phyloP scores from a whole-genome alignment of 495 filamentous ascomycete genomes.

The Aspergillus wentii region DNA sequence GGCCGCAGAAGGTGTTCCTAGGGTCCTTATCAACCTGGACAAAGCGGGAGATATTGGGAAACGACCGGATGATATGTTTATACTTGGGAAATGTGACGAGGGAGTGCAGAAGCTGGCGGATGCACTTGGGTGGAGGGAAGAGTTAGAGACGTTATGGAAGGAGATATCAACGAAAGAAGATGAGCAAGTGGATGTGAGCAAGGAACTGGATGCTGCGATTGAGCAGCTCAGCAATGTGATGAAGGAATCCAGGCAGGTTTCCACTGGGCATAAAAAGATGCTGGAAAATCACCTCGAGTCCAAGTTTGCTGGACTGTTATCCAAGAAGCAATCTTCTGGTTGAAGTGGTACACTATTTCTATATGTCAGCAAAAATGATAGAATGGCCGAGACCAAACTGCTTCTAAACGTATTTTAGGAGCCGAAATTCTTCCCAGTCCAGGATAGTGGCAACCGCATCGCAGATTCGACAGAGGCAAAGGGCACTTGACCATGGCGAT shows the following conservation, averaged over 20 bases:
- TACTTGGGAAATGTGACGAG: slow-evolving; percentile 67
- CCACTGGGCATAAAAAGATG: slow-evolving; percentile 23
- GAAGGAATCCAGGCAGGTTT: slow-evolving; percentile 9
- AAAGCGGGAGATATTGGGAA: slow-evolving; percentile 66
- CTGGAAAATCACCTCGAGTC: slow-evolving; percentile 19
- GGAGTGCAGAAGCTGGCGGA: slow-evolving; percentile 72
- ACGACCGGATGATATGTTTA: slow-evolving; percentile 58
- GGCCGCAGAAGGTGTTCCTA: slow-evolving; percentile 51
- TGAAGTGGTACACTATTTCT: no score
- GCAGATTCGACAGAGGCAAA: no score
- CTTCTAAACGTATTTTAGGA: no score
- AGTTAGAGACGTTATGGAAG: slow-evolving; percentile 63
- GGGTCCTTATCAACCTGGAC: slow-evolving; percentile 79
- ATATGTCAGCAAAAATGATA: no score
- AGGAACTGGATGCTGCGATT: slow-evolving; percentile 38
- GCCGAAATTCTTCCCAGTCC: no score
- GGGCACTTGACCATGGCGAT: no score
- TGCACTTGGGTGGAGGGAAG: slow-evolving; percentile 72
- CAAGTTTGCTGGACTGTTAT: slow-evolving; percentile 12
- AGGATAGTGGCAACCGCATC: no score
- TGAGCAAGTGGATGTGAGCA: slow-evolving; percentile 9
- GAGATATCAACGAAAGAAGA: slow-evolving; percentile 29
- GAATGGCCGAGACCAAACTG: no score
- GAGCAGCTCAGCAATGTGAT: slow-evolving; percentile 27
- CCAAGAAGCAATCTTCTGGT: no score